Evolutionary conservation across 495 filamentous ascomycete species (phyloP).

Genomic region (Tuber brumale): DNA sequence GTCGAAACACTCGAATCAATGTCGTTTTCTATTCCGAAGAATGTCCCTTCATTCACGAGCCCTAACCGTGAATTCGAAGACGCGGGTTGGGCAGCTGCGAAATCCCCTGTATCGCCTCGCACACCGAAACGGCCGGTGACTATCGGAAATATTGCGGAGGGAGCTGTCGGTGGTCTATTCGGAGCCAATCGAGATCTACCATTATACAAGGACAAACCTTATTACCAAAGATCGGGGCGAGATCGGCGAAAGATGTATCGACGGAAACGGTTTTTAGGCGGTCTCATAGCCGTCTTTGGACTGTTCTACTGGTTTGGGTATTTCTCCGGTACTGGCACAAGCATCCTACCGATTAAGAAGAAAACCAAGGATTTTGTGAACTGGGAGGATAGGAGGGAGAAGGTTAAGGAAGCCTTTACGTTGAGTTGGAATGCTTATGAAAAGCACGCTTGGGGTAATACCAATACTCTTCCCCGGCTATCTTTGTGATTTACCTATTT

Average conservation of each 20-base stretch:
- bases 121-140: constrained; percentile 44
- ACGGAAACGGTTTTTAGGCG: constrained; percentile 50
- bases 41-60: constrained; percentile 64
- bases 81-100: constrained; percentile 55
- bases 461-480: constrained; percentile 1
- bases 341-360: constrained; percentile 28
- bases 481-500: neutral
- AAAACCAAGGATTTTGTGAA: constrained; percentile 44
- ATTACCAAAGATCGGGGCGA: constrained; percentile 54
- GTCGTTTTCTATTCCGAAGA: constrained; percentile 61
- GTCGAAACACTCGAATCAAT: constrained; percentile 48
- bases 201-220: constrained; percentile 99
- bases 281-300: constrained; percentile 48
- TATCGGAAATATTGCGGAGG: constrained; percentile 47
- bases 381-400: constrained; percentile 71
- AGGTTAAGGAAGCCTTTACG: constrained; percentile 82
- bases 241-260: constrained; percentile 46
- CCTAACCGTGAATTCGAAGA: constrained; percentile 64
- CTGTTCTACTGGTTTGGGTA: constrained; percentile 55
- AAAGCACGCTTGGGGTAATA: constrained; percentile 85
- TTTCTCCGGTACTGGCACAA: constrained; percentile 43
- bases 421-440: constrained; percentile 91
- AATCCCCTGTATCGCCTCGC: constrained; percentile 40
- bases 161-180: constrained; percentile 50
- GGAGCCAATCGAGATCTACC: constrained; percentile 61